Conservation (phyloP, 2,329 filamentous ascomycete species). For the Lachnellula arida region DNA sequence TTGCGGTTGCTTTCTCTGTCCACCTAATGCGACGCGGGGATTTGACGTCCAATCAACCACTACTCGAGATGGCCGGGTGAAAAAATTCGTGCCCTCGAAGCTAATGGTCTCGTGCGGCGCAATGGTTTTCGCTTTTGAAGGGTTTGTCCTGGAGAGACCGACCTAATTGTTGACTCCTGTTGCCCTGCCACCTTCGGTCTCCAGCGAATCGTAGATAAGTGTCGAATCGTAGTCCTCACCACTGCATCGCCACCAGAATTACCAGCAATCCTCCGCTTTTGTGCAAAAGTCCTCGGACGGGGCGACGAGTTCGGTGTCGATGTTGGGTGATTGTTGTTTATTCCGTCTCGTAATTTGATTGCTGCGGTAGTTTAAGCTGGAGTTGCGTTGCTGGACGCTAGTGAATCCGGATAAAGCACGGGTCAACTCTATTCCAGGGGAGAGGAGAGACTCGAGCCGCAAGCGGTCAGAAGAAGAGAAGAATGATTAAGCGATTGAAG, state of each 20-base stretch:
- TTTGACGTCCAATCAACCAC: background rate
- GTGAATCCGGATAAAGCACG: no score
- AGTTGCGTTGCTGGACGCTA: background rate
- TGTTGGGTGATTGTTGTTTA: background rate
- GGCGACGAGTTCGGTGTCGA: conserved; percentile 5
- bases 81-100: background rate
- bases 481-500: background rate
- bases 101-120: background rate
- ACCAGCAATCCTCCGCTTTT: conserved; percentile 12
- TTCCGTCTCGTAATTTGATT: background rate
- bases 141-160: background rate
- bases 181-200: conserved; percentile 25
- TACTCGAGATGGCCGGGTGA: background rate
- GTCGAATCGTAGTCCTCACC: conserved; percentile 9
- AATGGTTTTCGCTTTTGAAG: background rate
- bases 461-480: background rate
- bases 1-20: background rate
- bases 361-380: background rate
- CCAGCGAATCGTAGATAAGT: conserved; percentile 3
- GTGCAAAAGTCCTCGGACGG: conserved; percentile 1
- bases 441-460: background rate
- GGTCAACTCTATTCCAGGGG: no score
- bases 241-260: conserved; percentile 12
- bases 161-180: conserved; percentile 6
- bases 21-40: background rate